A percentile compares a stretch with the other conserved stretches of the same genome.
These are phyloP conservation scores for Amylocarpus encephaloides DNA, from an alignment of 2,329 filamentous ascomycete species.

Conservation along the genomic window DNA sequence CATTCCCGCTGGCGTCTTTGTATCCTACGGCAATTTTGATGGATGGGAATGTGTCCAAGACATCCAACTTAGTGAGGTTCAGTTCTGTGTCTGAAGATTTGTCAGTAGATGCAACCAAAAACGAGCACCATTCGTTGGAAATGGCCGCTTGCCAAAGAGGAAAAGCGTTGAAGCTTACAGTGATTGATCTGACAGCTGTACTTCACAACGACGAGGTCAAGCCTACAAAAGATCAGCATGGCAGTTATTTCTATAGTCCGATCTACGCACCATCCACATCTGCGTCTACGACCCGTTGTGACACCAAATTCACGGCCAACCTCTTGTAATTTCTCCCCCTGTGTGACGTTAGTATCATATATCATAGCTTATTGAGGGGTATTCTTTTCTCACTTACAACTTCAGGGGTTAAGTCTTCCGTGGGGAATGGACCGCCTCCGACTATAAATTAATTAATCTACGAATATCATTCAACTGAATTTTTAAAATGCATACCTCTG, in stretches of 20 bases:
- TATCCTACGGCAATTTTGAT: conserved; percentile 73
- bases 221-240: conserved; percentile 19
- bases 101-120: background rate
- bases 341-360: background rate
- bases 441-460: background rate
- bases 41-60: conserved; percentile 67
- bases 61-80: conserved; percentile 59
- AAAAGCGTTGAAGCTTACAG: background rate
- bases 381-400: background rate
- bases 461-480: background rate
- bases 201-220: conserved; percentile 44
- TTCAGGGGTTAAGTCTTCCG: conserved; percentile 41
- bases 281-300: conserved; percentile 48
- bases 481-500: conserved; percentile 31
- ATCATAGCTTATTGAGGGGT: background rate
- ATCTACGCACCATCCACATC: conserved; percentile 44
- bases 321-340: conserved; percentile 42
- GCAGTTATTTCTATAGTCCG: background rate
- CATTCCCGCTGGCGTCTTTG: conserved; percentile 28
- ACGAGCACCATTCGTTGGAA: background rate
- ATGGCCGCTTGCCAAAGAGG: background rate
- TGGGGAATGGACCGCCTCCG: conserved; percentile 59
- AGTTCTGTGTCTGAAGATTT: conserved; percentile 24
- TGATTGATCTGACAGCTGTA: conserved; percentile 6
- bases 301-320: conserved; percentile 38